Conservation (phyloP, 169 alveolate genomes). For the Ichthyophthirius multifiliis region DNA sequence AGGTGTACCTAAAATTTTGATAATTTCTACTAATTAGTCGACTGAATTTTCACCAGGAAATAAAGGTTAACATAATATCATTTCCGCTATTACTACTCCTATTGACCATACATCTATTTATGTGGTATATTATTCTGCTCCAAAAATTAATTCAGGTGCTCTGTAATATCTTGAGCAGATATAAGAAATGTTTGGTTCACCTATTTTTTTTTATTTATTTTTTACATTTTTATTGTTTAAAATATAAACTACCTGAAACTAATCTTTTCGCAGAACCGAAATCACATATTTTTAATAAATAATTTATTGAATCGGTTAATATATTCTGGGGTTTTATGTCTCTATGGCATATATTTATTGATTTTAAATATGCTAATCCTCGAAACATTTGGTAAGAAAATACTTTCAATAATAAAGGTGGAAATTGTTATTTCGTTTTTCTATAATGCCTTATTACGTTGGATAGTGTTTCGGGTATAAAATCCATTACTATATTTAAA, state of each 20-base stretch:
- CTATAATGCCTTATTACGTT: constrained; percentile 90
- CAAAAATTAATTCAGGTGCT: constrained; percentile 99
- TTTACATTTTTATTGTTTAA: neutral
- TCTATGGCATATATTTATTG: constrained; percentile 95
- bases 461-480: constrained; percentile 95
- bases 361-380: constrained; percentile 95
- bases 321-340: constrained; percentile 99
- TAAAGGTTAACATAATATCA: constrained; percentile 34
- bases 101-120: constrained; percentile 98
- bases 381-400: constrained; percentile 94
- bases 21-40: constrained; percentile 59
- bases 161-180: constrained; percentile 97
- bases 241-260: constrained; percentile 7
- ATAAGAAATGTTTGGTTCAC: constrained; percentile 94
- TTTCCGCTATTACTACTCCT: constrained; percentile 75
- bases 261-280: constrained; percentile 97
- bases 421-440: constrained; percentile 88
- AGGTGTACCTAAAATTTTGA: constrained; percentile 75
- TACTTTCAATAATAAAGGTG: constrained; percentile 88
- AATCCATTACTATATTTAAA: constrained; percentile 97
- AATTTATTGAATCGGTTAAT: constrained; percentile 91
- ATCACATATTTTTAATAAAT: constrained; percentile 94
- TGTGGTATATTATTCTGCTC: constrained; percentile 96
- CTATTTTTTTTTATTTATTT: constrained; percentile 35
- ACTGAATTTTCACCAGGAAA: constrained; percentile 59